Base-by-base conservation (phyloP, 345 rosid genomes). In the Populus nigra region DNA sequence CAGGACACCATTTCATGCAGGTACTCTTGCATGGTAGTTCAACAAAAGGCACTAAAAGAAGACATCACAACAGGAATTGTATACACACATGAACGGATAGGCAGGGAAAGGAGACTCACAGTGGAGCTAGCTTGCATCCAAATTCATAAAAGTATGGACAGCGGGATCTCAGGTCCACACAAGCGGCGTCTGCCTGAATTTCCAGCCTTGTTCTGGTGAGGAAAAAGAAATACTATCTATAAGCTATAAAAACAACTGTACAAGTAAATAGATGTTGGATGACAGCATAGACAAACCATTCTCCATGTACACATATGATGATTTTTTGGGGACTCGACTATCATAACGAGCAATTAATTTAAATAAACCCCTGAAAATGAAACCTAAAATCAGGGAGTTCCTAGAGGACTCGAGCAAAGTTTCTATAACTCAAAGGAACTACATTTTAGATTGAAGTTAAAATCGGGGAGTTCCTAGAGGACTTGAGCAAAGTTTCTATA, bases 161-260 rank as follows among this genome's bases (percentile, higher is more conserved):
- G 5, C 92, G 88, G 43, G 93, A 91, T 86, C 84, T 87, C 72
- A 95, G 89, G 89, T 95, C 97, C 78, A 90, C 98, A 81, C 88
- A 87, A 7, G 92, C 91, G 62, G 97, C 94, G 81, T 94, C 97
- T 18, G 97, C 97, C 78, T 93, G 97, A 72, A 94, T 86, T 85
- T 93, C 98, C 65, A 89, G 77, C 85, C 92, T 88, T 72, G 94
- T 90, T 85, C 96, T 95, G 87, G 65, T 9, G 53, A 53, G 33
- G 35, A 65, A 38, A 20, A 41, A 62, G 11, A 75, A 72, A 20
- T 16, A 47, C n/a, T 29, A 50, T n/a, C 65, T 13, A 47, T 53
- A 17, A 79, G 49, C 59, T 39, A 65, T 5, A 53, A 18, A 35
- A 68, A 41, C 13, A 71, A 71, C 17, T 5, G 23, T 27, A 69